Evolutionary conservation across 2,329 filamentous ascomycete species (phyloP).

Genomic region (Hypoxylon sp.): DNA sequence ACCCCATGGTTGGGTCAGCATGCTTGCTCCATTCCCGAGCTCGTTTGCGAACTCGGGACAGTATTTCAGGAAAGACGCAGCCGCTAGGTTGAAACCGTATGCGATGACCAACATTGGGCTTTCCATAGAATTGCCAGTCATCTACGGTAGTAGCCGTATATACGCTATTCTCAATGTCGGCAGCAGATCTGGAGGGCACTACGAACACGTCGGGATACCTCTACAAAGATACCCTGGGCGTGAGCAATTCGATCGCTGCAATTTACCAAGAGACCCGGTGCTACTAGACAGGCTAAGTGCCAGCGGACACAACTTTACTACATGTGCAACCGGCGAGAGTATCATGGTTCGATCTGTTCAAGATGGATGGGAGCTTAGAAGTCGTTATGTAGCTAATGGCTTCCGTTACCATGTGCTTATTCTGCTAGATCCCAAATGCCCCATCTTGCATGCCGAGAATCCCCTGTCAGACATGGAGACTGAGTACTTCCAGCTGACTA

Average conservation of each 20-base stretch:
- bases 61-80: not conserved
- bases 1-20: slow-evolving; percentile 15
- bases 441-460: not conserved
- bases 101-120: slow-evolving; percentile 15
- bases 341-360: slow-evolving; percentile 12
- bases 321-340: not conserved
- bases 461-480: not conserved
- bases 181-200: not conserved
- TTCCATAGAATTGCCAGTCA: slow-evolving; percentile 14
- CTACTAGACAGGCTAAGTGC: not conserved
- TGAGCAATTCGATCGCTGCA: slow-evolving; percentile 7
- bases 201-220: slow-evolving; percentile 4
- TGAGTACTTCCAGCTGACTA: slow-evolving; percentile 1
- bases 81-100: slow-evolving; percentile 5
- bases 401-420: slow-evolving; percentile 12
- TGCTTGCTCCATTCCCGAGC: slow-evolving; percentile 16
- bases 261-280: slow-evolving; percentile 1
- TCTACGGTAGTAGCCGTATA: slow-evolving; percentile 6
- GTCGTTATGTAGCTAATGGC: not conserved
- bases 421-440: slow-evolving; percentile 2
- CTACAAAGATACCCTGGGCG: not conserved
- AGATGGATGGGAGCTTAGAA: not conserved
- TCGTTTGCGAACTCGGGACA: slow-evolving; percentile 5
- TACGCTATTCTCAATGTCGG: slow-evolving; percentile 12
- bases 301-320: not conserved